Conservation (phyloP, 345 rosid genomes). For the Sapria himalayana region DNA sequence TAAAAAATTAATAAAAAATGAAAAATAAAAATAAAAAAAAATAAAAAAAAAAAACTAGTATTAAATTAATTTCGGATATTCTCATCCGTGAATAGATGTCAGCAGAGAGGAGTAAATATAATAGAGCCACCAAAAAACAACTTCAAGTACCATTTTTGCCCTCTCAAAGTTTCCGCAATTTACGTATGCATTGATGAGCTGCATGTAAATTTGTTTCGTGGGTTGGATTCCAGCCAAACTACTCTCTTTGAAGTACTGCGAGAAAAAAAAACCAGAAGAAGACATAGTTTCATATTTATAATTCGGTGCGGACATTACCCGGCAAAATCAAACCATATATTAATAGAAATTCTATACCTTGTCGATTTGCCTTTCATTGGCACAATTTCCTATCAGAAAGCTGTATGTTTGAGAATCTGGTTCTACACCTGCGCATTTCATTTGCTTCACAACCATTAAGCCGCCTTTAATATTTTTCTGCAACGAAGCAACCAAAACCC, state of each 20-base stretch:
- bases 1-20: no score
- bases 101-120: no score
- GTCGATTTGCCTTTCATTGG: constrained; percentile 27
- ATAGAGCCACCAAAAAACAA: no score
- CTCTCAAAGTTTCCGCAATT: constrained; percentile 52
- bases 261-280: constrained; percentile 1
- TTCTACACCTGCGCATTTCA: constrained; percentile 43
- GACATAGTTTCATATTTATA: background rate
- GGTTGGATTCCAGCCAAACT: constrained; percentile 17
- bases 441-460: constrained; percentile 34
- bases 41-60: no score
- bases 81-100: no score
- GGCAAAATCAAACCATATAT: no score
- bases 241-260: constrained; percentile 39
- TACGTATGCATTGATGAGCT: constrained; percentile 58
- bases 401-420: constrained; percentile 62
- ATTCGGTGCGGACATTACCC: no score
- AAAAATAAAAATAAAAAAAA: no score
- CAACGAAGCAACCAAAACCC: no score
- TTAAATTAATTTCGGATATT: no score
- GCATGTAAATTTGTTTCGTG: constrained; percentile 45
- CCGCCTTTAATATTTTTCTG: constrained; percentile 45
- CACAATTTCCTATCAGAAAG: constrained; percentile 39
- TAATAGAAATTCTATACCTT: no score
- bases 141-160: constrained; percentile 63